Conservation (phyloP, 345 rosid species). For the Lenwebbia sp. region DNA sequence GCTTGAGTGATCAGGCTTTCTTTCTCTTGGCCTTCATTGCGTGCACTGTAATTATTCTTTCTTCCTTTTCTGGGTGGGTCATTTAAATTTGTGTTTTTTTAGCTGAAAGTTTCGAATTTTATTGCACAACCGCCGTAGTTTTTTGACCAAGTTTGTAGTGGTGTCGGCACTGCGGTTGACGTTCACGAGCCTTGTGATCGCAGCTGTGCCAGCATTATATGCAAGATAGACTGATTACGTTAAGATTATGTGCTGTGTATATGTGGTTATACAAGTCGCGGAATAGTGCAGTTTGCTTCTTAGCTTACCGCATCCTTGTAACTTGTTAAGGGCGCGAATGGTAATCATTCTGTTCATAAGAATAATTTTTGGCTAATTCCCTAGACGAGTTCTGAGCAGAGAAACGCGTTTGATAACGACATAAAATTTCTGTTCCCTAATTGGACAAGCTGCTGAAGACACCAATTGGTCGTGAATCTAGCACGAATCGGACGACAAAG, state of each 20-base stretch:
- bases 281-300: not conserved
- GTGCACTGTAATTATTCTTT: slow-evolving; percentile 45
- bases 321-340: too few species aligned
- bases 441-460: too few species aligned
- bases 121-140: not conserved
- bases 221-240: not conserved
- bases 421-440: too few species aligned
- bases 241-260: not conserved
- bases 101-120: not conserved
- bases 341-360: too few species aligned
- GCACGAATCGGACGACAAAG: too few species aligned
- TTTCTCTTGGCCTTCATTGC: slow-evolving; percentile 65
- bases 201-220: not conserved
- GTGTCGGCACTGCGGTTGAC: not conserved
- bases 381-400: too few species aligned
- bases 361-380: too few species aligned
- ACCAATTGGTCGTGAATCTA: too few species aligned
- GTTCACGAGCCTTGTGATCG: not conserved
- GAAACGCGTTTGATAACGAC: too few species aligned
- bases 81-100: not conserved
- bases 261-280: not conserved
- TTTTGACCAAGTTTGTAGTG: not conserved
- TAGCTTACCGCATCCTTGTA: not conserved
- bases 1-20: slow-evolving; percentile 63
- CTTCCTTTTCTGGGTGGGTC: not conserved